Conservation (phyloP, 192 early-diverging fungal genomes). For the Ramicandelaber brevisporus region DNA sequence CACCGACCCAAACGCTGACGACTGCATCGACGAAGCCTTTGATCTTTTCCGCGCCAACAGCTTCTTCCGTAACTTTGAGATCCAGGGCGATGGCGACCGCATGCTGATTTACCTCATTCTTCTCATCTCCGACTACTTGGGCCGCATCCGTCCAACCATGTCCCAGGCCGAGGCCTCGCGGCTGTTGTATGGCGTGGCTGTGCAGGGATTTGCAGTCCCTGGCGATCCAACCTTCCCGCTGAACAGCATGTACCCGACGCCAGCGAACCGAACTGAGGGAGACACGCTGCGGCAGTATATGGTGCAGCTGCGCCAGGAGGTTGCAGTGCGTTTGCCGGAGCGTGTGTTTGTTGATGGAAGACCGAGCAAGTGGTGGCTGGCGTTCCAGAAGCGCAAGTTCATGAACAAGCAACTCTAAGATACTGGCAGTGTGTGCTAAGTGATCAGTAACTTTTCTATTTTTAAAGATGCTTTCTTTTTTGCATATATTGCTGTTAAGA, state of each 20-base stretch:
- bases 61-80: constrained; percentile 98
- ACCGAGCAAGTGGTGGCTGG: constrained; percentile 98
- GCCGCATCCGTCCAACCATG: constrained; percentile 32
- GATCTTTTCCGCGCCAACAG: constrained; percentile 88
- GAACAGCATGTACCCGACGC: constrained; percentile 57
- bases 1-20: constrained; percentile 31
- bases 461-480: too few species aligned
- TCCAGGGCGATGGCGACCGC: constrained; percentile 79
- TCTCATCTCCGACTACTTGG: constrained; percentile 65
- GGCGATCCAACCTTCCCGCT: constrained; percentile 87
- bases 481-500: too few species aligned
- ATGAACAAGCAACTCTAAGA: constrained; percentile 70
- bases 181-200: constrained; percentile 57
- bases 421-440: too few species aligned
- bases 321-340: constrained; percentile 41
- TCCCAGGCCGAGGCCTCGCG: constrained; percentile 47
- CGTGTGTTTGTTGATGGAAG: constrained; percentile 51
- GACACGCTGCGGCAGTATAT: constrained; percentile 76
- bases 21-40: constrained; percentile 88
- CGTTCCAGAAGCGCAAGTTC: constrained; percentile 96
- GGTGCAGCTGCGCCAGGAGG: constrained; percentile 71
- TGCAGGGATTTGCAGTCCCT: constrained; percentile 76
- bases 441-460: too few species aligned
- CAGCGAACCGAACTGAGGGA: constrained; percentile 37
- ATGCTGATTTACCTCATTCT: constrained; percentile 86